Percentiles rank a stretch among this genome's conserved stretches.
These are phyloP conservation scores for Hortiboletus flavorubellus DNA, from an alignment of 768 basidiomycete genomes.

Conservation along the genomic window DNA sequence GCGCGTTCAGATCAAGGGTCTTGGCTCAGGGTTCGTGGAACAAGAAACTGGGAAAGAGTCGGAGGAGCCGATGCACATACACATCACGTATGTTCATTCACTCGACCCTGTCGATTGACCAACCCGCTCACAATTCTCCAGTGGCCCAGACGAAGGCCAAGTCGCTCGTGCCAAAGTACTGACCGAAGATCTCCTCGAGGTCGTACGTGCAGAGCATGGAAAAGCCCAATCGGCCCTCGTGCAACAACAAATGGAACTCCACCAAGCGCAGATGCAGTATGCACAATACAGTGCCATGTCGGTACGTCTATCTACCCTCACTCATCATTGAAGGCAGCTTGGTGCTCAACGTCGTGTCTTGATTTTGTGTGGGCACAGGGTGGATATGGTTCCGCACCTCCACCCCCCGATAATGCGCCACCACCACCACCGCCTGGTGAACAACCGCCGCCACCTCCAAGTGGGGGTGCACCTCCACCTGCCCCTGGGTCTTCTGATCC, in stretches of 20 bases:
- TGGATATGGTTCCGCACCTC: constrained; percentile 35
- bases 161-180: constrained; percentile 83
- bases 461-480: constrained; percentile 38
- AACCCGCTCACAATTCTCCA: constrained; percentile 9
- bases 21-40: constrained; percentile 94
- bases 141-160: constrained; percentile 83
- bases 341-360: not conserved
- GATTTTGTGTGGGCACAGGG: constrained; percentile 26
- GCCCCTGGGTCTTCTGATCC: constrained; percentile 42
- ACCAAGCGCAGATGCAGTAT: constrained; percentile 79
- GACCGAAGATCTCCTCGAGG: constrained; percentile 84
- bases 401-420: constrained; percentile 31
- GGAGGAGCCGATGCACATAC: constrained; percentile 88
- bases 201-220: constrained; percentile 84
- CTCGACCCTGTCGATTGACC: constrained; percentile 17
- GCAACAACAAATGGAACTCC: constrained; percentile 84
- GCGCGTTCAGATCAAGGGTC: constrained; percentile 94
- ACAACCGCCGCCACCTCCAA: constrained; percentile 53
- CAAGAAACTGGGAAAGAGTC: constrained; percentile 84
- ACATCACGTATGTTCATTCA: constrained; percentile 67
- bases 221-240: constrained; percentile 65
- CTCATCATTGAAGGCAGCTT: not conserved
- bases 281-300: constrained; percentile 65
- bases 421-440: constrained; percentile 51
- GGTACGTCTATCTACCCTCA: constrained; percentile 34